Evolutionary conservation across 768 basidiomycete species (phyloP).

Genomic region (Suillus subalutaceus): DNA sequence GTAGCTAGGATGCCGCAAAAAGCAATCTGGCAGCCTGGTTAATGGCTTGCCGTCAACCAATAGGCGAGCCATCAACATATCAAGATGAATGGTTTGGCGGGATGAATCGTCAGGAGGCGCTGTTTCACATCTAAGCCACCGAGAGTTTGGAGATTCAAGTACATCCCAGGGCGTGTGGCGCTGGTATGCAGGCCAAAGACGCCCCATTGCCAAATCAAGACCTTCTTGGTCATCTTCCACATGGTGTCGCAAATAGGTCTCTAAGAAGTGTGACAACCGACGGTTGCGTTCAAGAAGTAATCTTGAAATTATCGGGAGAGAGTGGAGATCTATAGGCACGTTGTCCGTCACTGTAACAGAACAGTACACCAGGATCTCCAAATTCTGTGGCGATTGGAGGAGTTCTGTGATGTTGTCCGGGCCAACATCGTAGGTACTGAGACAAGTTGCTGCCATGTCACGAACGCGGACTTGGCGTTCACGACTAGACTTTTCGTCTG

Average conservation of each 20-base stretch:
- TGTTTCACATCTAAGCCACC: conserved; percentile 34
- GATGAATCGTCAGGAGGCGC: conserved; percentile 7
- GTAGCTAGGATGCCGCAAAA: conserved; percentile 38
- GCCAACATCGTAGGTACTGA: conserved; percentile 34
- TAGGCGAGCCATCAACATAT: conserved; percentile 44
- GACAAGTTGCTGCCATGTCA: conserved; percentile 26
- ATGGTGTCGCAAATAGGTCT: conserved; percentile 17
- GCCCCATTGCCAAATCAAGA: conserved; percentile 32
- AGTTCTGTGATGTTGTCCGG: conserved; percentile 5
- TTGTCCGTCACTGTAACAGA: conserved; percentile 36
- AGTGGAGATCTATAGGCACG: conserved; percentile 18
- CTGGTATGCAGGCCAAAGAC: conserved; percentile 35
- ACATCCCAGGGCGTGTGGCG: conserved; percentile 28
- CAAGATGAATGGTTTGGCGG: conserved; percentile 38
- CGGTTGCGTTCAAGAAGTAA: conserved; percentile 34
- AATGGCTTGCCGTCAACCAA: conserved; percentile 45
- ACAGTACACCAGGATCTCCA: conserved; percentile 36
- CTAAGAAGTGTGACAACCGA: conserved; percentile 34
- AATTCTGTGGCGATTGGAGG: conserved; percentile 26
- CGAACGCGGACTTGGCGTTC: conserved; percentile 16
- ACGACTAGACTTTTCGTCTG: not conserved
- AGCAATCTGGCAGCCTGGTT: conserved; percentile 39
- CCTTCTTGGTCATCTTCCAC: conserved; percentile 22
- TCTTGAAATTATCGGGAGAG: conserved; percentile 16
- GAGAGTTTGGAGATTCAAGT: conserved; percentile 21